Conservation (phyloP, 1,139 yeast genomes). For the Diutina sp. region DNA sequence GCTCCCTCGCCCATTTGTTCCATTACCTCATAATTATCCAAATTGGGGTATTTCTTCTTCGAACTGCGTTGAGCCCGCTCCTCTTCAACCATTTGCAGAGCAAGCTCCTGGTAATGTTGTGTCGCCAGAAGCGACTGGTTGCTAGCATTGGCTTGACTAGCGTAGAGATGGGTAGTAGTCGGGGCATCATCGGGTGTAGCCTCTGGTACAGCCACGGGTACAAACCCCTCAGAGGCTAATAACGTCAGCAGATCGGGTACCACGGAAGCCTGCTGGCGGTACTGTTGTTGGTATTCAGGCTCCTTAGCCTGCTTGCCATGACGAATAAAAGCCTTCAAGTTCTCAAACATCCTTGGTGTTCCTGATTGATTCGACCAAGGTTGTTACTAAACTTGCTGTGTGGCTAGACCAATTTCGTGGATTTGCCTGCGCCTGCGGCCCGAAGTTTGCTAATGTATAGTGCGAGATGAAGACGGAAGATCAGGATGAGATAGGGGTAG, state of each 20-base stretch:
- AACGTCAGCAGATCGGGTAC: not conserved
- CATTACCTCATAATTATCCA: conserved; percentile 38
- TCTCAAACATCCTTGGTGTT: conserved; percentile 28
- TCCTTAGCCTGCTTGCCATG: conserved; percentile 70
- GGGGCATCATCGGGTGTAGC: not conserved
- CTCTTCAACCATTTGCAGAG: conserved; percentile 6
- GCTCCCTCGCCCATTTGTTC: conserved; percentile 79
- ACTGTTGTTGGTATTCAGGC: conserved; percentile 9
- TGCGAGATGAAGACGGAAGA: not conserved
- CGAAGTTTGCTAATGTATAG: not conserved
- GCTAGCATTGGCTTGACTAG: not conserved
- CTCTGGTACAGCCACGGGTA: not conserved
- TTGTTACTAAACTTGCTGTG: not conserved
- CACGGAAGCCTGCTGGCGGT: not conserved
- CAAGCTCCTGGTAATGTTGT: conserved; percentile 4
- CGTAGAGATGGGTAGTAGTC: not conserved
- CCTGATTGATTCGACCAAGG: not conserved
- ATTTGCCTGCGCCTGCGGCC: not conserved
- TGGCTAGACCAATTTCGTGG: not conserved
- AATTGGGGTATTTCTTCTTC: conserved; percentile 10
- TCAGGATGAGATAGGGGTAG: not conserved
- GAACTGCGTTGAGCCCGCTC: conserved; percentile 4
- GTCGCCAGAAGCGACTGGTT: not conserved
- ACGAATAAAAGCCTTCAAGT: conserved; percentile 68
- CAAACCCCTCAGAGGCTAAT: not conserved